Base-by-base conservation (phyloP, 176 grass and related monocot species). In the Carex parvula region DNA sequence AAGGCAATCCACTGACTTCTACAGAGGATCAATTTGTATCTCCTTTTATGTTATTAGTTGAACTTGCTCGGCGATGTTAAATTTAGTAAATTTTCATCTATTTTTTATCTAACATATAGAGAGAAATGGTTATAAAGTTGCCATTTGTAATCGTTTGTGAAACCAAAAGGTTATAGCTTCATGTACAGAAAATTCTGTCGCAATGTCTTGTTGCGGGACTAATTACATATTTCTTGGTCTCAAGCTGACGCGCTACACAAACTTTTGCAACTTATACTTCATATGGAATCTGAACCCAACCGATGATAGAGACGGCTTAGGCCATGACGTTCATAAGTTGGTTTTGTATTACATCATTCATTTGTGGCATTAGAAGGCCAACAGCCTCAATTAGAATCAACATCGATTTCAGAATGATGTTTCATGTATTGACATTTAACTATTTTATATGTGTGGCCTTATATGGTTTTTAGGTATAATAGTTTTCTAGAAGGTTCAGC, bases 401-500 rank as follows among this genome's bases (percentile, higher is more conserved):
- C 44, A 55, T 55, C 72, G 55, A 30, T 55, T 55, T 76, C 48
- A 76, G 44, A 76, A 54, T 76, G 72, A 76, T 54, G 61, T 70
- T 84, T 67, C 79, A 17, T 41, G 8, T 41, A 4, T 53, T 46
- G 50, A 60, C 29, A 22, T 24, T 22, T 29, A 14, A 63, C 6
- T 30, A 15, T 79, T 82, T 58, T 58, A 37, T 2, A 26, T 59
- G 57, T 21, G 81, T 80, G 54, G 55, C 13, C 33, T 18, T 20
- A 16, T 11, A n/a, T 22, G 14, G 10, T 2, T 12, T 64, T 21
- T 59, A 61, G 9, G 42, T 60, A 61, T 84, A 82, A 72, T 71
- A 85, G 35, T 70, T 86, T 89, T 88, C 79, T 86, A 86, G 85
- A 83, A 24, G 75, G 63, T 65, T 66, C 64, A 16, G 33, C 15